Percentiles rank a stretch among this genome's conserved stretches.
phyloP scores from a whole-genome alignment of 805 yeast species.

The Wickerhamiella hasegawae region DNA sequence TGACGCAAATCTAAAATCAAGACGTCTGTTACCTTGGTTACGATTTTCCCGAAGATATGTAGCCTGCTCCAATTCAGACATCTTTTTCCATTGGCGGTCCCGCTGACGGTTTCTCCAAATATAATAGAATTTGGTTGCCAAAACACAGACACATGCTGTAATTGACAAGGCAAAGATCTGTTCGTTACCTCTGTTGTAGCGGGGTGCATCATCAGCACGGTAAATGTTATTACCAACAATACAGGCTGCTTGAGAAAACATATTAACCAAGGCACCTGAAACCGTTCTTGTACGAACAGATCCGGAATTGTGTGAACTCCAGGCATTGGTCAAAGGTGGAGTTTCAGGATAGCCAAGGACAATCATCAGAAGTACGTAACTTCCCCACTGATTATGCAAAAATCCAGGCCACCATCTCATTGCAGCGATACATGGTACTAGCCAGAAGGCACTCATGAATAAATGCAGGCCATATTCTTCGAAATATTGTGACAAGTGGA shows the following conservation, averaged over 20 bases:
- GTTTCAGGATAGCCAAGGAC: constrained; percentile 14
- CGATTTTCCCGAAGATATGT: constrained; percentile 30
- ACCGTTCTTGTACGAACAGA: constrained; percentile 50
- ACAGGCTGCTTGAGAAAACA: constrained; percentile 42
- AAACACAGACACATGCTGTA: constrained; percentile 9
- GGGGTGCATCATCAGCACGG: constrained; percentile 39
- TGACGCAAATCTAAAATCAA: constrained; percentile 31
- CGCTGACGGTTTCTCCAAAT: constrained; percentile 19
- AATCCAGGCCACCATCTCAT: constrained; percentile 1
- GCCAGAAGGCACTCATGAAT: constrained; percentile 5
- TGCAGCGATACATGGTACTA: constrained; percentile 1
- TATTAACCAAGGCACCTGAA: constrained; percentile 48
- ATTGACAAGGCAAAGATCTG: constrained; percentile 16
- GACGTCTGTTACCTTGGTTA: constrained; percentile 42
- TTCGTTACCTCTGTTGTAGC: constrained; percentile 41
- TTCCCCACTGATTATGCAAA: constrained; percentile 16
- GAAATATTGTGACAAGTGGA: constrained; percentile 1
- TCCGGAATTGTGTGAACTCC: constrained; percentile 49
- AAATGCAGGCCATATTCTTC: constrained; percentile 4
- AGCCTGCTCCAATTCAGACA: constrained; percentile 34
- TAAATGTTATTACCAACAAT: constrained; percentile 43
- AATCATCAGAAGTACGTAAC: constrained; percentile 13
- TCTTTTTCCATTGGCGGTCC: constrained; percentile 33
- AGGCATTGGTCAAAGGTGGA: too few relatives aligned
- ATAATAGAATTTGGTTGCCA: constrained; percentile 22